Conservation (phyloP, 2,329 filamentous ascomycete species). For the Cladosporium phlei region DNA sequence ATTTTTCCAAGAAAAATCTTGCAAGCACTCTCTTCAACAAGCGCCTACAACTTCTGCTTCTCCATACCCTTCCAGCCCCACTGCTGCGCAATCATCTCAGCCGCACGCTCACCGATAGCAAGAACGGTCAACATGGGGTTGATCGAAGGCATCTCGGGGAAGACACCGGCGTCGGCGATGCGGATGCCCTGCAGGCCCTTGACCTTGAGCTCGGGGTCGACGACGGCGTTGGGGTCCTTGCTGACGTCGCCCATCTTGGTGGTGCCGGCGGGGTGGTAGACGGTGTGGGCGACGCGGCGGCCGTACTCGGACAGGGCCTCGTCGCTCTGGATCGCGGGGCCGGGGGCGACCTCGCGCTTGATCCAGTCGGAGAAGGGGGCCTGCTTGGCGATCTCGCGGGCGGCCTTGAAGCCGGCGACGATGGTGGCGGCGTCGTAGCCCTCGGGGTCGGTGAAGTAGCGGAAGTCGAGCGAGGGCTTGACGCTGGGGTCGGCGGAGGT, state of each 20-base stretch:
- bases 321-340: constrained; percentile 67
- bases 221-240: constrained; percentile 68
- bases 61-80: constrained; percentile 60
- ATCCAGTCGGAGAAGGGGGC: constrained; percentile 78
- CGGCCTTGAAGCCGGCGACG: constrained; percentile 69
- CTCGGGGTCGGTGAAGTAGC: constrained; percentile 82
- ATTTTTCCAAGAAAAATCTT: not conserved
- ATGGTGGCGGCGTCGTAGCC: constrained; percentile 80
- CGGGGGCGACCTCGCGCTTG: constrained; percentile 75
- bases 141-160: constrained; percentile 79
- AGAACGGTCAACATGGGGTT: constrained; percentile 91
- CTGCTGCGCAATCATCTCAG: constrained; percentile 75
- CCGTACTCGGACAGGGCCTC: constrained; percentile 80
- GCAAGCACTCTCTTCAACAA: not conserved
- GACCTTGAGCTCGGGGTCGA: constrained; percentile 69
- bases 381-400: constrained; percentile 70
- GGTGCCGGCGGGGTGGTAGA: constrained; percentile 85
- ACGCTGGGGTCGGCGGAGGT: constrained; percentile 68
- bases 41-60: constrained; percentile 47
- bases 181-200: constrained; percentile 67
- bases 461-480: constrained; percentile 81
- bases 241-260: constrained; percentile 80
- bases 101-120: constrained; percentile 74
- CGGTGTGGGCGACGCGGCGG: constrained; percentile 74
- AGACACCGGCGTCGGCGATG: constrained; percentile 82